A percentile compares a stretch with the other conserved stretches of the same genome.
phyloP scores from a whole-genome alignment of 1,139 yeast species.

The Suhomyces wounanorum region DNA sequence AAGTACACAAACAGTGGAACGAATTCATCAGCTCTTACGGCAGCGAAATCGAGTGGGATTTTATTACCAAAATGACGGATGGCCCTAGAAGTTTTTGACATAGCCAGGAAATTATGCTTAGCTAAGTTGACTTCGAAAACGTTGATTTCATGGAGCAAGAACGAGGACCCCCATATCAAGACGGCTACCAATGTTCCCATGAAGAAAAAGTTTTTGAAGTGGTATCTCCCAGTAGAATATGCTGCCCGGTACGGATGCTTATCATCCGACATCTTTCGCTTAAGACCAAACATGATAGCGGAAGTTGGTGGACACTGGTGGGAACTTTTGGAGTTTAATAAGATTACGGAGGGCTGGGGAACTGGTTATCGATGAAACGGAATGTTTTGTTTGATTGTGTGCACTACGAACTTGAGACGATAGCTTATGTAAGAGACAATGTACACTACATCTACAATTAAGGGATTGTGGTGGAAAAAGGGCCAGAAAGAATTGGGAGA shows the following conservation, averaged over 20 bases:
- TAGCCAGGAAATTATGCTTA: background rate
- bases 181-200: slow-evolving; percentile 29
- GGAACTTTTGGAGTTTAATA: background rate
- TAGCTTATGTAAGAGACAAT: background rate
- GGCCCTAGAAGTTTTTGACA: background rate
- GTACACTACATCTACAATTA: no score
- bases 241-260: slow-evolving; percentile 9
- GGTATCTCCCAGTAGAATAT: slow-evolving; percentile 7
- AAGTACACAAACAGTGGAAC: slow-evolving; percentile 50
- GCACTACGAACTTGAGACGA: background rate
- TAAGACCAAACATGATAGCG: slow-evolving; percentile 8
- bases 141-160: slow-evolving; percentile 32
- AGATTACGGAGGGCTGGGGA: background rate
- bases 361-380: background rate
- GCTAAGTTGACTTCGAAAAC: slow-evolving; percentile 16
- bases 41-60: slow-evolving; percentile 32
- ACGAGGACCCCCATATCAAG: slow-evolving; percentile 43
- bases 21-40: slow-evolving; percentile 53
- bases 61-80: slow-evolving; percentile 23
- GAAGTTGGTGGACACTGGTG: background rate
- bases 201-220: slow-evolving; percentile 19
- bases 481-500: no score
- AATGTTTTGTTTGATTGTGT: background rate
- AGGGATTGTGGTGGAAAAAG: no score
- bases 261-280: slow-evolving; percentile 18